Percentiles rank a stretch among this genome's conserved stretches.
Evolutionary conservation across 208 protist species (phyloP).

Genomic region (Crithidia sp.): DNA sequence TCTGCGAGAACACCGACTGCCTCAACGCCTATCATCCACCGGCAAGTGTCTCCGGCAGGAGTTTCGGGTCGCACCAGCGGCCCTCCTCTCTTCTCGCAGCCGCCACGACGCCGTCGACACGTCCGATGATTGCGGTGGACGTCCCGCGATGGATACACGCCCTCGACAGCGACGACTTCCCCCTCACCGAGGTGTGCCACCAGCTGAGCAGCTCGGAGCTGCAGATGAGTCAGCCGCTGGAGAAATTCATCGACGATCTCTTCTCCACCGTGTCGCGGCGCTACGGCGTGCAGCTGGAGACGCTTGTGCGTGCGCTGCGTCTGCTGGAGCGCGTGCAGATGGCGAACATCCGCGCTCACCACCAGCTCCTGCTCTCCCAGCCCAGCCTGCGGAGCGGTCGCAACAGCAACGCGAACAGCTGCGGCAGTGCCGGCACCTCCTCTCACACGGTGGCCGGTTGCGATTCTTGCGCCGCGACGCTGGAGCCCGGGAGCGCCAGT

Average conservation of each 20-base stretch:
- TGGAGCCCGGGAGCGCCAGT: background rate
- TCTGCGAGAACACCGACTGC: constrained; percentile 39
- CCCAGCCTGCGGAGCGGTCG: background rate
- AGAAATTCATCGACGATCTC: constrained; percentile 31
- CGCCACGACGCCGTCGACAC: constrained; percentile 9
- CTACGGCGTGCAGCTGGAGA: constrained; percentile 34
- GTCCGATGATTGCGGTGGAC: constrained; percentile 13
- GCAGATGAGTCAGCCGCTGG: constrained; percentile 32
- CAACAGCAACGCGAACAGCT: constrained; percentile 8
- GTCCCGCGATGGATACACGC: constrained; percentile 5
- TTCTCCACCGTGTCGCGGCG: constrained; percentile 25
- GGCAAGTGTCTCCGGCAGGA: background rate
- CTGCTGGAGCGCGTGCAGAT: constrained; percentile 48
- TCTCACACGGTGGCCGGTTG: background rate
- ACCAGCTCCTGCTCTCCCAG: constrained; percentile 14
- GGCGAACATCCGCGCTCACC: constrained; percentile 38
- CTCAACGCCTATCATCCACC: constrained; percentile 37
- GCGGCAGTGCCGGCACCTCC: constrained; percentile 6
- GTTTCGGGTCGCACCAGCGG: background rate
- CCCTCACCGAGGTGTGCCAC: constrained; percentile 32
- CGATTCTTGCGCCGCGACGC: background rate
- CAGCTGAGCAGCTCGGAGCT: constrained; percentile 39
- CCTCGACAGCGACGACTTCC: constrained; percentile 34
- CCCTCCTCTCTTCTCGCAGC: background rate
- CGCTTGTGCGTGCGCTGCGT: constrained; percentile 41